Conservation (phyloP, 805 yeast genomes). For the Alloascoidea hylecoeti region DNA sequence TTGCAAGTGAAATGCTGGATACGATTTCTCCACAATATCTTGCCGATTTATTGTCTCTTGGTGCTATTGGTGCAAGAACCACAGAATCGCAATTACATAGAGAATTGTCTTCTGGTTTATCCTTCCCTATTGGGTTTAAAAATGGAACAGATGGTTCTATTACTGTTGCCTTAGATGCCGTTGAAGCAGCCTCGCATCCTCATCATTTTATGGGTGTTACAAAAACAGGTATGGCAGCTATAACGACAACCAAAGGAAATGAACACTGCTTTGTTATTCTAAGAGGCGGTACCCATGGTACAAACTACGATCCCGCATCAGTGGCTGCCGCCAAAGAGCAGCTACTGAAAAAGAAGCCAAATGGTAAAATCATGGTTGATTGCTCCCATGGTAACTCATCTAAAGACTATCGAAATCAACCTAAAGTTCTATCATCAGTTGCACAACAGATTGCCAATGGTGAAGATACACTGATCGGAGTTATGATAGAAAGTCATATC, state of each 20-base stretch:
- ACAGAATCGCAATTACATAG: constrained; percentile 97
- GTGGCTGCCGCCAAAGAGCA: constrained; percentile 61
- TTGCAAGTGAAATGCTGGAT: constrained; percentile 96
- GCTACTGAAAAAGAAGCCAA: constrained; percentile 24
- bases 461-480: constrained; percentile 71
- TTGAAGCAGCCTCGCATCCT: constrained; percentile 78
- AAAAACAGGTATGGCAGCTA: constrained; percentile 93
- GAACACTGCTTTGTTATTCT: constrained; percentile 86
- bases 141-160: constrained; percentile 96
- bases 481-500: constrained; percentile 91
- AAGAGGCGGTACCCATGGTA: constrained; percentile 91
- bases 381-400: constrained; percentile 96
- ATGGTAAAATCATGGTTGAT: constrained; percentile 68
- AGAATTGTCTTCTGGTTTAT: constrained; percentile 91
- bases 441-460: constrained; percentile 76
- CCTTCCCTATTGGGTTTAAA: constrained; percentile 98
- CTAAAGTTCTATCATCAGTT: constrained; percentile 73
- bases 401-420: constrained; percentile 92
- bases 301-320: constrained; percentile 76
- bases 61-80: constrained; percentile 98
- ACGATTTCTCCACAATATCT: constrained; percentile 95
- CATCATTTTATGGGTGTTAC: constrained; percentile 98
- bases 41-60: constrained; percentile 80
- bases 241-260: constrained; percentile 92
- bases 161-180: constrained; percentile 89